These are phyloP conservation scores for Albophoma yamanashiensis DNA, from an alignment of 2,329 filamentous ascomycete species.

Conservation along the genomic window DNA sequence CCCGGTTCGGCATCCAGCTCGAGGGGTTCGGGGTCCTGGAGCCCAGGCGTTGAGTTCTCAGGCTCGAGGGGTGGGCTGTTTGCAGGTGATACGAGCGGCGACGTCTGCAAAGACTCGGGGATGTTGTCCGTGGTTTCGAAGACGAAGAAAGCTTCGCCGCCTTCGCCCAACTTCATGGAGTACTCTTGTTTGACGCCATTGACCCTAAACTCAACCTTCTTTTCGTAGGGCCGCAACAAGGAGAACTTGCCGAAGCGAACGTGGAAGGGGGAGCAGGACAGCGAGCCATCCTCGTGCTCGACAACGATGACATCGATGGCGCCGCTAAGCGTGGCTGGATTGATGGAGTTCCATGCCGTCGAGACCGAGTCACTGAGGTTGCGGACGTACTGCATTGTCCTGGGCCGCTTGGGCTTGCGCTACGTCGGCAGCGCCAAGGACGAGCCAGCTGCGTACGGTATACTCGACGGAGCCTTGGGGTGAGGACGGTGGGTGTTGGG, in stretches of 20 bases:
- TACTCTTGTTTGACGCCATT: slow-evolving; percentile 88
- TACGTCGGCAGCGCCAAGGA: neutral
- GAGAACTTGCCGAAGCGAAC: slow-evolving; percentile 99
- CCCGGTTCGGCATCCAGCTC: slow-evolving; percentile 43
- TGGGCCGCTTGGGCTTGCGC: slow-evolving; percentile 3
- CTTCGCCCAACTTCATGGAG: slow-evolving; percentile 96
- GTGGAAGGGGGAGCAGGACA: slow-evolving; percentile 94
- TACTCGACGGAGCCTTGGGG: neutral
- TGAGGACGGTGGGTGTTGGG: neutral
- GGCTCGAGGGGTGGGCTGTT: slow-evolving; percentile 61
- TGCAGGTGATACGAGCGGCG: slow-evolving; percentile 83
- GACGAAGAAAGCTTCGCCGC: slow-evolving; percentile 96
- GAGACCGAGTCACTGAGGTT: slow-evolving; percentile 92
- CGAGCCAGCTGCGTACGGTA: neutral
- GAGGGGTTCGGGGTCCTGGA: slow-evolving; percentile 61
- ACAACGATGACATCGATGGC: slow-evolving; percentile 99
- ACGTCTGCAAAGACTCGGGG: slow-evolving; percentile 89
- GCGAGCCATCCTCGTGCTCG: slow-evolving; percentile 81
- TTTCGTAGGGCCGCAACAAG: slow-evolving; percentile 85
- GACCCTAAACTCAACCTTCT: slow-evolving; percentile 97
- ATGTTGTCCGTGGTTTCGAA: slow-evolving; percentile 91
- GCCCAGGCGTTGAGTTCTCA: slow-evolving; percentile 18
- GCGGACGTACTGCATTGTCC: slow-evolving; percentile 90
- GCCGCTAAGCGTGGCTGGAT: slow-evolving; percentile 90
- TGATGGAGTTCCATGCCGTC: slow-evolving; percentile 99